A percentile compares a stretch with the other conserved stretches of the same genome.
Conservation (phyloP, 75 land plant species). For the Selaginella moellendorffii region DNA sequence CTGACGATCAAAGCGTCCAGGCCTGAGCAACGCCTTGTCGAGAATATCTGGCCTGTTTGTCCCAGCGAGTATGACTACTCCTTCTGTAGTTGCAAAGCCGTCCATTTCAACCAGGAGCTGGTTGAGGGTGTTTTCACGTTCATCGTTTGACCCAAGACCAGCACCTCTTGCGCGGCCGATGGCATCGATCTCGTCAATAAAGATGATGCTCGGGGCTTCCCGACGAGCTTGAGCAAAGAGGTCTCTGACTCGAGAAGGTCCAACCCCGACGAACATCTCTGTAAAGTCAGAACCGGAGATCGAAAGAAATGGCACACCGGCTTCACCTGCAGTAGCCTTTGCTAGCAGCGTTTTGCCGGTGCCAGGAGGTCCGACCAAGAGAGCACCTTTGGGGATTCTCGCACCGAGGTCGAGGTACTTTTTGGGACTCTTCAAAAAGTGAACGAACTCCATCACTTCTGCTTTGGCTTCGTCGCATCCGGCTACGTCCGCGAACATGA, state of each 20-base stretch:
- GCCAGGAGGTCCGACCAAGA: slow-evolving; percentile 54
- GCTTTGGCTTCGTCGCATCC: slow-evolving; percentile 63
- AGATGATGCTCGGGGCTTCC: slow-evolving; percentile 40
- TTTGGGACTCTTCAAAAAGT: slow-evolving; percentile 42
- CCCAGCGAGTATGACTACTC: slow-evolving; percentile 8
- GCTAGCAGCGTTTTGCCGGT: slow-evolving; percentile 58
- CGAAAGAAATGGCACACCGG: slow-evolving; percentile 51
- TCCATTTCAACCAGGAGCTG: slow-evolving; percentile 6
- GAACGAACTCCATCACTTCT: slow-evolving; percentile 47
- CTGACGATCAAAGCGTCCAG: neutral
- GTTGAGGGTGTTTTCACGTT: slow-evolving; percentile 1
- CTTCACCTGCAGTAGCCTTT: slow-evolving; percentile 55
- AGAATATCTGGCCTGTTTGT: slow-evolving; percentile 3
- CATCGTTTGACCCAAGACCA: neutral
- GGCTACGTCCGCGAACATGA: slow-evolving; percentile 86
- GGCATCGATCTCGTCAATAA: slow-evolving; percentile 62
- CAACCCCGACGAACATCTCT: slow-evolving; percentile 66
- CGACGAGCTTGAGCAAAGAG: slow-evolving; percentile 39
- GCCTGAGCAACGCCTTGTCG: neutral
- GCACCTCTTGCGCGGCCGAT: slow-evolving; percentile 20
- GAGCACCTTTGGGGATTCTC: slow-evolving; percentile 30
- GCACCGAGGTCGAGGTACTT: slow-evolving; percentile 49
- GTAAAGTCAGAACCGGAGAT: slow-evolving; percentile 50
- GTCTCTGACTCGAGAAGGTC: slow-evolving; percentile 45
- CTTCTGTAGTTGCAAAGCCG: slow-evolving; percentile 1